Evolutionary conservation across 805 yeast species (phyloP), one percentile per base, ranked within the genome.

Genomic region (Yamadazyma philogaea): DNA sequence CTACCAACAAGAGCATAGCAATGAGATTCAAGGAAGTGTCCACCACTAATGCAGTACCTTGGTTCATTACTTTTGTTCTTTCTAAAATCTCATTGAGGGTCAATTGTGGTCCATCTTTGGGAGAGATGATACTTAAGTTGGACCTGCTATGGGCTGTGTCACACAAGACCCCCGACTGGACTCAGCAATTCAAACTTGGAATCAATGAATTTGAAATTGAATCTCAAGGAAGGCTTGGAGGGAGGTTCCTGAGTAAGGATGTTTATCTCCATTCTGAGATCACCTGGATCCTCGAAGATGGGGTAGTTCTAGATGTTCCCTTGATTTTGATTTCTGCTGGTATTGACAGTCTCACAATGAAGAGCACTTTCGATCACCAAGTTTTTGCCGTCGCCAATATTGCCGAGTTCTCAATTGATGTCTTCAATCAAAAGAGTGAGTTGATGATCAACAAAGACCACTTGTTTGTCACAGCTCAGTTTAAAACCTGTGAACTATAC

Each of bases 41-140:
- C 0, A 68, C 79, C 0, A 75, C 87, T 0, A 70, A 76, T 19
- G 79, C 90, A 0, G 66, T 87, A 34, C 93, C 96, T 0, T 85
- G 95, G 87, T 72, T 79, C 12, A 59, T 84, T 22, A 78, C 83
- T 8, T 59, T 85, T 20, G 64, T 79, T 8, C 60, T 90, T 3
- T 54, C 70, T 0, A 77, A 78, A 43, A 63, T 82, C 1, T 59
- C 65, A 0, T 73, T 83, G 4, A 73, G 70, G 22, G 78, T 87
- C 17, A 95, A 89, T 51, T 71, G 91, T 46, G 98, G 98, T 0
- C 84, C 85, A 33, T 79, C 96, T 0, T 63, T 91, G 28, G 97
- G 98, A 15, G 70, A 77, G 11, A 58, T 86, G 35, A 64, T 72
- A 1, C 60, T 87, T 6, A 60, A 59, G 0, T 48, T 87, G 19